Conservation (phyloP, 2,329 filamentous ascomycete species). For the Aureobasidium uvarum region DNA sequence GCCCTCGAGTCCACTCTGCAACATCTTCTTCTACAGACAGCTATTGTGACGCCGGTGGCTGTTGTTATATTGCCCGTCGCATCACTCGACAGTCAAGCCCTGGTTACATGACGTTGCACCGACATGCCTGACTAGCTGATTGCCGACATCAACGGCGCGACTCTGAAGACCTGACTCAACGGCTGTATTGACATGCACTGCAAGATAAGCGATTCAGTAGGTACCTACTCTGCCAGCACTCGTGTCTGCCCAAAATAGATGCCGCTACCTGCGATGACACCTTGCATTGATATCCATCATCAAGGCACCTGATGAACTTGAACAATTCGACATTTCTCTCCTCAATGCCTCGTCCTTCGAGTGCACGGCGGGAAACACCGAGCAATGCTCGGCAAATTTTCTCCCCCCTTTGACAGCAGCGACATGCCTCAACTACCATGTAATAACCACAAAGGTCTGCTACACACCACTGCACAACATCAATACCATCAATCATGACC, state of each 20-base stretch:
- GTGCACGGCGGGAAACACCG: background rate
- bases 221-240: background rate
- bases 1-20: background rate
- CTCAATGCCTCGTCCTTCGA: too few species aligned
- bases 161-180: background rate
- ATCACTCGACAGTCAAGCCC: background rate
- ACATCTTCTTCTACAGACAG: background rate
- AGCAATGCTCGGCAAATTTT: background rate
- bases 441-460: background rate
- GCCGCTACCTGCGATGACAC: too few species aligned
- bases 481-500: background rate
- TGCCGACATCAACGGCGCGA: background rate
- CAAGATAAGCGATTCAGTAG: background rate
- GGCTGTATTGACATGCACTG: conserved; percentile 16
- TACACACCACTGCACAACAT: background rate
- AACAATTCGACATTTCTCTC: background rate
- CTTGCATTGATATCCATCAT: background rate
- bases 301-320: background rate
- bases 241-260: conserved; percentile 8
- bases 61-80: background rate
- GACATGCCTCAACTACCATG: background rate
- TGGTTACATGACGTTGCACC: background rate
- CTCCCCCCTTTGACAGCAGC: background rate
- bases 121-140: conserved; percentile 3
- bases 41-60: conserved; percentile 3